Evolutionary conservation across 306 rosid species (phyloP).

Genomic region (Acacia melanoxylon): DNA sequence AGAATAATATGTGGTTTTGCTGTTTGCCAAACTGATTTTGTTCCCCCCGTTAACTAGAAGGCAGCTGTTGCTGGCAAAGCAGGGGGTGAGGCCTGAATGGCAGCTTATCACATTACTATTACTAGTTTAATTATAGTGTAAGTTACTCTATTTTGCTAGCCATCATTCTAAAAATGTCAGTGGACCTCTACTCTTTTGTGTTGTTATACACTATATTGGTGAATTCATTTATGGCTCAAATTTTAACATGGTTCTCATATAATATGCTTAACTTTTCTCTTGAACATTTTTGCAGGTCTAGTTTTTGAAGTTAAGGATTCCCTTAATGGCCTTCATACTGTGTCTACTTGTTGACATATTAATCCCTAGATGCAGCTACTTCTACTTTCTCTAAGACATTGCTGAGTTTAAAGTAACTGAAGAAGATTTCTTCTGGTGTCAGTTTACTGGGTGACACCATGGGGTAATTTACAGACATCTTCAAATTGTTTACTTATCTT

Average conservation of each 20-base stretch:
- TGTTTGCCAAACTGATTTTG: conserved; percentile 25
- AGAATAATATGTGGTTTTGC: background rate
- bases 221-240: background rate
- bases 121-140: conserved; percentile 41
- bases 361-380: conserved; percentile 33
- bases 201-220: background rate
- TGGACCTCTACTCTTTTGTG: background rate
- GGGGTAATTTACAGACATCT: conserved; percentile 33
- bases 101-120: conserved; percentile 18
- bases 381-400: conserved; percentile 12
- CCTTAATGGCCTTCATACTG: conserved; percentile 19
- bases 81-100: conserved; percentile 53
- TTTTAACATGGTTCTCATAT: background rate
- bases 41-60: conserved; percentile 37
- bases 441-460: conserved; percentile 27
- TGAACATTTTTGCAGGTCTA: conserved; percentile 39
- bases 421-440: conserved; percentile 12
- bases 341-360: conserved; percentile 12
- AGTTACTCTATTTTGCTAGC: background rate
- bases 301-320: conserved; percentile 34
- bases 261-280: background rate
- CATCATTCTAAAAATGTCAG: background rate
- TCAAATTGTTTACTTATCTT: conserved; percentile 35
- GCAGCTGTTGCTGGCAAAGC: conserved; percentile 55
- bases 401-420: conserved; percentile 18